Evolutionary conservation across 2,329 filamentous ascomycete species (phyloP), one percentile per base, ranked within the genome.

Genomic region (Trichoderma koningii): DNA sequence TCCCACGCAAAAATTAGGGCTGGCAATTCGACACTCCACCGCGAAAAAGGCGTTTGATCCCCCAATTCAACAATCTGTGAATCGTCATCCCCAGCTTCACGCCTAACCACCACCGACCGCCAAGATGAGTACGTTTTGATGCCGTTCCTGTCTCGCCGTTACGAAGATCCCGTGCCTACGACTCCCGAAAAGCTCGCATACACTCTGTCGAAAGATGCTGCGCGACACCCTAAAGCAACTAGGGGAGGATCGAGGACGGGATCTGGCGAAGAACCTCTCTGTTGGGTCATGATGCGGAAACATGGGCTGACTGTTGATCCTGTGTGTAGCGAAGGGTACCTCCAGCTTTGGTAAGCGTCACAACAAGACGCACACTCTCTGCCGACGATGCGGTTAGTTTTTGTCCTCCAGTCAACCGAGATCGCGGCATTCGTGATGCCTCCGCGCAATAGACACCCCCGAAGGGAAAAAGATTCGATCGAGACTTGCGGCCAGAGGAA

Each of bases 321-420:
- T 69, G 70, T 28, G 56, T 76, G 74, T 72, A 84, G 82, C 82
- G 74, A 84, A 84, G 82, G 82, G 82, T 81, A 84, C 82, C 74
- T 83, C 81, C 76, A 83, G 81, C 76, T 83, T 83, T 76, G 81
- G 81, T 78, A 83, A 83, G 78, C 80, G 92, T 88, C 92, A 96
- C 87, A 96, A 94, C 89, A 96, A 96, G 89, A 92, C 93, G 86
- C 93, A 97, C 89, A 93, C 90, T 81, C 85, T 97, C 83, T 97
- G 93, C 91, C 90, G 93, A 88, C 93, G 93, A 85, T 97, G 93
- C 88, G 93, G 92, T 95, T 84, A 87, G 91, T 92, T 62, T 63
- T 69, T 26, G 50, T 28, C 60, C 44, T 45, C 55, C 44, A 26
- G 53, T 52, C 60, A 63, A 59, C 64, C 30, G 12, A 51, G 47